Base-by-base conservation (phyloP, 768 basidiomycete species). In the Sporobolomyces phaffii region DNA sequence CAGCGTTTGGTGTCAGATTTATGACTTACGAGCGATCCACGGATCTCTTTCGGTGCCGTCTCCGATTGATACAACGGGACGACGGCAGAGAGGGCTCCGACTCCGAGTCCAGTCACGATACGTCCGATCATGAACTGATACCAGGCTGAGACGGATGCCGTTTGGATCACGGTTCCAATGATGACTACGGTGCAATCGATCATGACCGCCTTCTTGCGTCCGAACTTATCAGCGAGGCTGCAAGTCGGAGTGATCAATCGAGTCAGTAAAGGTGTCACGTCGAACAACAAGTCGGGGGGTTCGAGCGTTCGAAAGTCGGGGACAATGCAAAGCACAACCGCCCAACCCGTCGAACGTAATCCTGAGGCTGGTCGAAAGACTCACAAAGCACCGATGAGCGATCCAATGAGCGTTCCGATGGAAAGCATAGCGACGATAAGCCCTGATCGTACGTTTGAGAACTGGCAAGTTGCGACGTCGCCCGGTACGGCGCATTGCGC, bases 21-120 rank as follows among this genome's bases (percentile, higher is more conserved):
- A 4, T 8, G 24, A 28, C 54, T 57, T 17, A 57, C 56, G 40
- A 75, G 77, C 1, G 86, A 83, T 5, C 88, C 87, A 59, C 87
- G 83, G 62, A 89, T 84, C 69, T 87, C 83, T 15, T 84, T 80
- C 17, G 87, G 88, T 0, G 86, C 86, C 0, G 84, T 85, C 76
- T 88, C 87, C 13, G 85, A 85, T 81, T 86, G 84, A 75, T 86
- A 87, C 79, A 87, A 84, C 0, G 86, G 87, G 0, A 87, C 85
- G 11, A 83, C 85, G 36, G 85, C 84, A 47, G 83, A 84, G 9
- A 87, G 81, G 0, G 82, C 84, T 41, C 88, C 87, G 28, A 88
- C 84, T 44, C 83, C 87, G 38, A 88, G 74, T 54, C 88, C 87
- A 51, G 83, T 81, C 64, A 88, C 77, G 49, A 87, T 79, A 31